Evolutionary conservation across 1,139 yeast species (phyloP), one percentile per base, ranked within the genome.

Genomic region (Scheffersomyces parashehatae): DNA sequence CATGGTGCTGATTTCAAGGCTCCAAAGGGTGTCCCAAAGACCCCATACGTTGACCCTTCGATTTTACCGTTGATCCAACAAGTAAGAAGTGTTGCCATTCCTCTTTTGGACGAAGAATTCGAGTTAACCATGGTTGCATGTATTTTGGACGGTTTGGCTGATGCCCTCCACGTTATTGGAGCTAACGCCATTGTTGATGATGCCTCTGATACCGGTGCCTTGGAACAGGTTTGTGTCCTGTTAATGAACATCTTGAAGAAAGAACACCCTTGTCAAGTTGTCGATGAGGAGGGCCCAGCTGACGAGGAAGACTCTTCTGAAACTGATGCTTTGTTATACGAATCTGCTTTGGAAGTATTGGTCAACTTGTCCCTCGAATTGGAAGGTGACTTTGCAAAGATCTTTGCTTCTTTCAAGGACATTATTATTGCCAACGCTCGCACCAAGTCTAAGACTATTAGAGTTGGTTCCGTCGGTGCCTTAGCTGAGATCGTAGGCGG

Each of bases 401-500:
- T 90, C 49, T 88, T 91, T 62, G 77, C 75, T 34, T 77, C 87
- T 24, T 87, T 89, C 76, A 85, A 88, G 64, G 84, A 82, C 45
- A 68, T 81, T 39, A 74, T 93, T 46, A 68, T 80, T 50, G 64
- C 79, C 43, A 81, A 85, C 63, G 79, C 83, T 49, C 71, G 76
- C 44, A 79, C 87, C 48, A 82, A 83, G 63, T 81, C 85, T 43
- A 84, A 82, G 68, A 66, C 65, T 48, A 93, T 88, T 75, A 82
- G 97, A 65, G 87, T 88, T 37, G 79, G 88, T 41, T 85, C 95
- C 38, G 81, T 89, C 54, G 98, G 98, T 52, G 88, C 95, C 36
- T 74, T 90, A 51, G 97, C 98, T 36, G 99, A 91, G 67, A 83
- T 93, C 51, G 81, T 88, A 42, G 79, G 80, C 45, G 95, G 95